Conservation (phyloP, 306 rosid genomes). For the Adenanthera pavonina region DNA sequence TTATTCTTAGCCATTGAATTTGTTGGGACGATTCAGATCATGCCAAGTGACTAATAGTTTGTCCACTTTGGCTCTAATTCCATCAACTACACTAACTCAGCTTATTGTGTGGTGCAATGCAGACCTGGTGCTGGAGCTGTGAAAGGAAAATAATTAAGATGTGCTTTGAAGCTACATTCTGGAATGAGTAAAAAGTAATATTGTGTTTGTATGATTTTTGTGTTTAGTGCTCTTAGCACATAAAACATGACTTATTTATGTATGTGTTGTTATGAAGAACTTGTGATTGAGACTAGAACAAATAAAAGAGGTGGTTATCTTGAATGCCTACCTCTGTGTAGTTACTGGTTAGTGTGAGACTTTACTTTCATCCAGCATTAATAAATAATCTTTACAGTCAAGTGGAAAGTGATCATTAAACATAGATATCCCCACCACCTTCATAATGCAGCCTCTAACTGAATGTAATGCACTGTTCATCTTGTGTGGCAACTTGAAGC, state of each 20-base stretch:
- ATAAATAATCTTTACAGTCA: slow-evolving; percentile 9
- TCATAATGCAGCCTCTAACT: not conserved
- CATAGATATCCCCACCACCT: not conserved
- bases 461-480: not conserved
- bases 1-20: too few relatives aligned
- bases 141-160: slow-evolving; percentile 31
- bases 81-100: not conserved
- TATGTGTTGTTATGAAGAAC: slow-evolving; percentile 18
- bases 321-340: slow-evolving; percentile 35
- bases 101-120: slow-evolving; percentile 36
- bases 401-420: not conserved
- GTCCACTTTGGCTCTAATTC: not conserved
- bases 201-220: slow-evolving; percentile 37
- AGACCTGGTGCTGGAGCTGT: slow-evolving; percentile 92
- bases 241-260: slow-evolving; percentile 4
- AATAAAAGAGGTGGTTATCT: slow-evolving; percentile 50
- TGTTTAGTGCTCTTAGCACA: slow-evolving; percentile 41
- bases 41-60: not conserved
- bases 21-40: not conserved
- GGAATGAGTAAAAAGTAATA: slow-evolving; percentile 36
- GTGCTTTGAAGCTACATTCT: slow-evolving; percentile 6
- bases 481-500: too few relatives aligned
- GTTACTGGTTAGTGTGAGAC: slow-evolving; percentile 28
- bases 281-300: slow-evolving; percentile 34
- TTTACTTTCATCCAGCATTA: slow-evolving; percentile 8